Evolutionary conservation across 2,329 filamentous ascomycete species (phyloP), one percentile per base, ranked within the genome.

Genomic region (Epichloe amarillans): DNA sequence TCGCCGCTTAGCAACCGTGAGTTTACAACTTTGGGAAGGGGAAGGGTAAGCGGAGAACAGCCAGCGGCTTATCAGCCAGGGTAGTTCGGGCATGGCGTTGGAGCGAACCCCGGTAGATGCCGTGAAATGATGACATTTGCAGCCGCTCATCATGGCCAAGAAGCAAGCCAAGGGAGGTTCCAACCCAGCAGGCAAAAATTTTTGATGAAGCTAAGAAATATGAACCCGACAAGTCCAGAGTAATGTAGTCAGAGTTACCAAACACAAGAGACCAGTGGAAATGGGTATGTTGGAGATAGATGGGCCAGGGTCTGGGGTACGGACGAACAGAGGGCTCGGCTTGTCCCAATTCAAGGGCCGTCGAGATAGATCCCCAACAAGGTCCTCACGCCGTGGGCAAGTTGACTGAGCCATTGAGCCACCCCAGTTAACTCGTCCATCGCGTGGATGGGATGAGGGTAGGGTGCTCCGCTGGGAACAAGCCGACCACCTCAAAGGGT

Each of bases 321-420:
- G 23, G 43, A 50, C 38, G 44, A 49, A 30, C 40, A 30, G 45
- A n/a, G 47, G 43, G 52, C 19, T 49, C 30, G 51, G 19, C 41
- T 33, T 33, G 36, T n/a, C 42, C 46, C 14, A 36, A 36, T 46
- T 48, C 49, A 46, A 51, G 45, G 46, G 46, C 50, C 52, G 51
- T 53, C 57, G 46, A 55, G 52, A 55, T 56, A 52, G 7, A 39
- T 12, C 14, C 43, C 41, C 52, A 48, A 46, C 52, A 48, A 46
- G 46, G 50, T 55, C 48, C 52, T 30, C 26, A 8, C 26, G 26
- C 26, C 2, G 26, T 26, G 26, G 26, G 26, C 26, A 8, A 26
- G 26, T 26, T 26, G 1, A 26, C 7, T 26, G 26, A 8, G 26
- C 26, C 7, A 26, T 26, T 26, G 26, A 26, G 26, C 23, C 23